A percentile compares a stretch with the other conserved stretches of the same genome.
Evolutionary conservation across 2,329 filamentous ascomycete species (phyloP).

Genomic region (Ophiostoma quercus): DNA sequence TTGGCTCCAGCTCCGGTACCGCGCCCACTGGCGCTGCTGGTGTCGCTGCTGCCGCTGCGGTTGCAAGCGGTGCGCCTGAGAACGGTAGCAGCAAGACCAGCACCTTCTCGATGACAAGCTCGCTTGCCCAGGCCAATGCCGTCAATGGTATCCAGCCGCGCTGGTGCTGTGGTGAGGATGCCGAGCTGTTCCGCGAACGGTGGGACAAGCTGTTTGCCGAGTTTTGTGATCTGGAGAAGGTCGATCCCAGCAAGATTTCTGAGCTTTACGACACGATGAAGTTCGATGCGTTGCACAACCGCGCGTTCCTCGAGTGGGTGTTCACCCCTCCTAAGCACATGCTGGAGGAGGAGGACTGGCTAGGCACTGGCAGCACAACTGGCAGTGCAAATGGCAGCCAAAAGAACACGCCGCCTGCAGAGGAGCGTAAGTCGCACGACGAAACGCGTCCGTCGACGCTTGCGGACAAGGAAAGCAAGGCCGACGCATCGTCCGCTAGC

Average conservation of each 20-base stretch:
- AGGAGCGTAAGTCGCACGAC: conserved; percentile 25
- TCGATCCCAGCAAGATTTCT: conserved; percentile 97
- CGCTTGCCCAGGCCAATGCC: conserved; percentile 52
- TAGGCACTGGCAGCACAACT: conserved; percentile 23
- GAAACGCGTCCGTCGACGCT: conserved; percentile 2
- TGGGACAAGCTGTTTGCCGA: conserved; percentile 98
- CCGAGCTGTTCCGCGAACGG: conserved; percentile 87
- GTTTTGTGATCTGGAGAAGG: conserved; percentile 94
- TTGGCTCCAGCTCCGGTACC: not conserved
- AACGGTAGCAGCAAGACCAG: conserved; percentile 31
- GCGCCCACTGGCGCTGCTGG: not conserved
- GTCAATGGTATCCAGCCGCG: conserved; percentile 73
- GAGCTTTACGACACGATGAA: conserved; percentile 99
- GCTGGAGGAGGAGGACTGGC: conserved; percentile 59
- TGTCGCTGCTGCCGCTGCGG: not conserved
- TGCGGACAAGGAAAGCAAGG: conserved; percentile 18
- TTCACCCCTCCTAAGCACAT: conserved; percentile 82
- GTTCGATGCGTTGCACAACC: conserved; percentile 94
- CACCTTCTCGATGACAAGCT: conserved; percentile 38
- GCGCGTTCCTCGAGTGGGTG: conserved; percentile 93
- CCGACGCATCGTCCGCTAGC: not conserved
- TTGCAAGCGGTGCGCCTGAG: not conserved
- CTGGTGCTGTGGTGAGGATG: conserved; percentile 95
- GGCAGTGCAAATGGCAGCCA: not conserved
- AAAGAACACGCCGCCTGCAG: not conserved